Conservation (phyloP, 495 filamentous ascomycete species). For the Penicillium longicatenatum region DNA sequence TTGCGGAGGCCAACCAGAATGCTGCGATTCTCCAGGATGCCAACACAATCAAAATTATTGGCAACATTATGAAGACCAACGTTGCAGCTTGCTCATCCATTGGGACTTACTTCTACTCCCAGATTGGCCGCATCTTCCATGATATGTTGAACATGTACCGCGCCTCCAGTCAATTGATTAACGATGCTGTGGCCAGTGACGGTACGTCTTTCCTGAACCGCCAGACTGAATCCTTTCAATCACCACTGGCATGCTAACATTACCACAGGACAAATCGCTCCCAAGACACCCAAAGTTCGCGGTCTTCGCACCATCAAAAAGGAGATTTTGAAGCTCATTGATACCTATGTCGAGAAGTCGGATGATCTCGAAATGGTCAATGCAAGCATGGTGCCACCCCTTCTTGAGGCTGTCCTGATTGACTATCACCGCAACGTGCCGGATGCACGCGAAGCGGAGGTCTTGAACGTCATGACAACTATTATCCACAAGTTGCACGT, state of each 20-base stretch:
- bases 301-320: constrained; percentile 98
- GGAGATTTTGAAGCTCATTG: constrained; percentile 97
- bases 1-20: constrained; percentile 76
- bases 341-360: constrained; percentile 95
- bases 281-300: constrained; percentile 94
- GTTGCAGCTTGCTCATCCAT: constrained; percentile 96
- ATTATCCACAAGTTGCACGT: constrained; percentile 95
- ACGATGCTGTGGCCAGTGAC: constrained; percentile 81
- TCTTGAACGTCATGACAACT: constrained; percentile 95
- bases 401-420: constrained; percentile 91
- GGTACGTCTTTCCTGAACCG: constrained; percentile 54
- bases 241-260: constrained; percentile 22
- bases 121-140: constrained; percentile 95
- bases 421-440: constrained; percentile 98
- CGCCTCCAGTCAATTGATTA: constrained; percentile 93
- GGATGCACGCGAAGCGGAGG: constrained; percentile 94
- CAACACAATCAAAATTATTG: constrained; percentile 96
- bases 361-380: constrained; percentile 94
- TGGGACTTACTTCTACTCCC: constrained; percentile 96
- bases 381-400: constrained; percentile 88
- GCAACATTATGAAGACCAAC: constrained; percentile 99
- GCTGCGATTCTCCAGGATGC: constrained; percentile 81
- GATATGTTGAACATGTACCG: constrained; percentile 99
- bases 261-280: constrained; percentile 80
- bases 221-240: background rate